phyloP scores from a whole-genome alignment of 768 basidiomycete species.

The Mrakia frigida region DNA sequence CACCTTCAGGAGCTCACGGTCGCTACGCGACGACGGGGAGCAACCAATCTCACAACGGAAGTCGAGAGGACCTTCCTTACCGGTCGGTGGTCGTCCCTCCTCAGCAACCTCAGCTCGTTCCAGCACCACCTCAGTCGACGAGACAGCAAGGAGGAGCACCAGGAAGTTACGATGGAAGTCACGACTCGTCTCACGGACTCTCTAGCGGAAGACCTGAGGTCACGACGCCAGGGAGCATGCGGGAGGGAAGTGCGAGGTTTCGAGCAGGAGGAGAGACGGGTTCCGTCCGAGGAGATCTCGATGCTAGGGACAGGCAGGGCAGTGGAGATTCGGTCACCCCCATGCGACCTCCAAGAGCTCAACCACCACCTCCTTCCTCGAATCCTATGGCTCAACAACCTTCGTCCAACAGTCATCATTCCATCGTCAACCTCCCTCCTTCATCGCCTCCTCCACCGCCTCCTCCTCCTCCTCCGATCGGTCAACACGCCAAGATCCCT shows the following conservation, averaged over 20 bases:
- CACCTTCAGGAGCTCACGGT: not conserved
- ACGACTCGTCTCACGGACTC: not conserved
- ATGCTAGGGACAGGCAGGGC: not conserved
- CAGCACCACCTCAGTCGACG: not conserved
- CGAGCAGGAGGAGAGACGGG: not conserved
- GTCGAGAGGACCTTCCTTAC: not conserved
- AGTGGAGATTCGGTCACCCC: not conserved
- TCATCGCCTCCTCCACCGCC: conserved; percentile 2
- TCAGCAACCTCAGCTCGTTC: not conserved
- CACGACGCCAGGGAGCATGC: not conserved
- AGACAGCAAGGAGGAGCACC: not conserved
- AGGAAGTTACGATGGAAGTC: conserved; percentile 4
- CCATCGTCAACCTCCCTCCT: not conserved
- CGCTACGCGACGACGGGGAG: not conserved
- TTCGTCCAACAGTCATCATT: not conserved
- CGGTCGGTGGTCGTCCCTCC: not conserved
- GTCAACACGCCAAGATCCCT: not conserved
- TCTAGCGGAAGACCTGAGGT: not conserved
- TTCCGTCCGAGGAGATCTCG: not conserved
- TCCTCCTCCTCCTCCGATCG: not conserved
- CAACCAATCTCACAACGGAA: conserved; percentile 1
- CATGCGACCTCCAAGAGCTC: conserved; percentile 4
- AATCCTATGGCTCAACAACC: not conserved
- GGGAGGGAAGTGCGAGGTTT: not conserved
- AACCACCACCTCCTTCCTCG: not conserved